Conservation (phyloP, 1,284 basidiomycete species). For the Ceratobasidium sp. region DNA sequence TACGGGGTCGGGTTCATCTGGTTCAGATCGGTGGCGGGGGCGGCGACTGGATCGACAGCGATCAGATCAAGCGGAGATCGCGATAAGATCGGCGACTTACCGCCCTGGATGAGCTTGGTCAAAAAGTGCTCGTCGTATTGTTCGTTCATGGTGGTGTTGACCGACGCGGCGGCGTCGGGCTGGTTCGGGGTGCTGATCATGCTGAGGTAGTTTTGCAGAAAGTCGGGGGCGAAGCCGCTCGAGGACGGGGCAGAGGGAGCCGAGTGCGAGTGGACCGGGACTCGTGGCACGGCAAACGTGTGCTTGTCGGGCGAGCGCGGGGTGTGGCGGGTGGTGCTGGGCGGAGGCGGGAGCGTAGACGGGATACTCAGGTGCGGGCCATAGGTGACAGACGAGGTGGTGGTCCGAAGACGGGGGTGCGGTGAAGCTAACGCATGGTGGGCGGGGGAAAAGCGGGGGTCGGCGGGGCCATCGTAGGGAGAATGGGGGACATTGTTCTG, state of each 20-base stretch:
- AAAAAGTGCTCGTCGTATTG: neutral
- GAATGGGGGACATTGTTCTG: neutral
- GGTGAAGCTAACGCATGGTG: slow-evolving; percentile 28
- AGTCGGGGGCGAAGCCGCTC: neutral
- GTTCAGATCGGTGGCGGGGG: neutral
- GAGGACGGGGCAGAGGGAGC: neutral
- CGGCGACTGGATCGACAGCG: slow-evolving; percentile 1
- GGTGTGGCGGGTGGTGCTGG: slow-evolving; percentile 32
- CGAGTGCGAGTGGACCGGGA: too few species aligned
- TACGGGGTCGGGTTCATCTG: slow-evolving; percentile 2
- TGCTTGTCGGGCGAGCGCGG: slow-evolving; percentile 29
- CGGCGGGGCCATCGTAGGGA: neutral
- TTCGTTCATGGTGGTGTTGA: neutral
- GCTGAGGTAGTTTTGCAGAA: slow-evolving; percentile 17
- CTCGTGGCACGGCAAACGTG: slow-evolving; percentile 23
- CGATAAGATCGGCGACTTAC: neutral
- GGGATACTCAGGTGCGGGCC: slow-evolving; percentile 22
- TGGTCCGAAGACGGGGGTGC: slow-evolving; percentile 17
- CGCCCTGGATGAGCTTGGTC: slow-evolving; percentile 14
- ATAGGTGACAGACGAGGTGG: slow-evolving; percentile 4
- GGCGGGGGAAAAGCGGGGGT: neutral
- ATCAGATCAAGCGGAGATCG: slow-evolving; percentile 14
- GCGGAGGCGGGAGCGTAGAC: slow-evolving; percentile 8
- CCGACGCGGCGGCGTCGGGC: slow-evolving; percentile 22
- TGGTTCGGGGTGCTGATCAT: slow-evolving; percentile 27